Evolutionary conservation across 192 early-diverging fungal genomes (phyloP).

Genomic region (Chytriomyces hyalinus): DNA sequence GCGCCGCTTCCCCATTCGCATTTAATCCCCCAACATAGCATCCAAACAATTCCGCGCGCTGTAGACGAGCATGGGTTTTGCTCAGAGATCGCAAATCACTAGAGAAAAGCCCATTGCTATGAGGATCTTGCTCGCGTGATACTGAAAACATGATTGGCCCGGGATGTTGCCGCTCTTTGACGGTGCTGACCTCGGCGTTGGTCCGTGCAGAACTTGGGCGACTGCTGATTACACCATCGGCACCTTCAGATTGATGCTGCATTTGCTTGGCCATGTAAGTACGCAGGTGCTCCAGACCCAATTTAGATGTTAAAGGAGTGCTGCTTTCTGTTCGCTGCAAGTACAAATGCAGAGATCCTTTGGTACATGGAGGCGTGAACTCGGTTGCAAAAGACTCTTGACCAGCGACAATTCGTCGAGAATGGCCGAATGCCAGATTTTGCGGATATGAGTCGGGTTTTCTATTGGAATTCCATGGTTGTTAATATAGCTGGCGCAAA

Average conservation of each 20-base stretch:
- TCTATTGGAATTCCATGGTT: background rate
- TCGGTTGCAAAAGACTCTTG: background rate
- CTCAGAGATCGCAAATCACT: background rate
- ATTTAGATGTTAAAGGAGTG: background rate
- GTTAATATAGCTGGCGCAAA: too few species aligned
- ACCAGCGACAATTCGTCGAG: background rate
- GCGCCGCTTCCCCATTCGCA: background rate
- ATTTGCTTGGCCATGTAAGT: background rate
- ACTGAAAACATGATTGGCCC: too few species aligned
- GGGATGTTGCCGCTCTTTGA: too few species aligned
- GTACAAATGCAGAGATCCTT: slow-evolving; percentile 3
- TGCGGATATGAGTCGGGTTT: background rate
- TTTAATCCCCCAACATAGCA: background rate
- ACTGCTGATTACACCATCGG: too few species aligned
- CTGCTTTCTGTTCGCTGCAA: background rate
- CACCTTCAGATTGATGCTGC: too few species aligned
- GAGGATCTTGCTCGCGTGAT: too few species aligned
- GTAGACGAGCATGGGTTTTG: background rate
- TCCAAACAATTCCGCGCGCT: slow-evolving; percentile 1
- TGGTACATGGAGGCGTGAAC: background rate
- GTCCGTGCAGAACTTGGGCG: too few species aligned
- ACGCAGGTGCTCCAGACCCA: background rate
- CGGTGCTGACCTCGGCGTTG: too few species aligned
- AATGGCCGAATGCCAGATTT: background rate
- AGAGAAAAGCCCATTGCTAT: too few species aligned